phyloP scores from a whole-genome alignment of 805 yeast species.

The Starmerella davenportii region DNA sequence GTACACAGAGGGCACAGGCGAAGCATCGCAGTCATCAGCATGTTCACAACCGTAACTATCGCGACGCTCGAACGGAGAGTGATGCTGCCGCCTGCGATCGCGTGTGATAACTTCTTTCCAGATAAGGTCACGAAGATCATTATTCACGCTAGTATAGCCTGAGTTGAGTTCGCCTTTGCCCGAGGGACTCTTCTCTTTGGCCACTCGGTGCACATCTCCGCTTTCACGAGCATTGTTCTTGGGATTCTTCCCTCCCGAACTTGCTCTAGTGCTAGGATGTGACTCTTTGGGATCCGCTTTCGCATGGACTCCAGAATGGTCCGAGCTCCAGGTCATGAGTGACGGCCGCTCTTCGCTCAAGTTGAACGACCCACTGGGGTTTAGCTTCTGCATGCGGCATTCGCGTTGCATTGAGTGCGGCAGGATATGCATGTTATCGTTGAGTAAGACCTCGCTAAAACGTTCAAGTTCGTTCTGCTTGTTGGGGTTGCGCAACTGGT shows the following conservation, averaged over 20 bases:
- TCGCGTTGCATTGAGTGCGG: slow-evolving; percentile 42
- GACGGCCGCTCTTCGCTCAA: slow-evolving; percentile 17
- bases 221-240: neutral
- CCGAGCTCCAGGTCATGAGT: slow-evolving; percentile 11
- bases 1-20: slow-evolving; percentile 3
- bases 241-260: too few species aligned
- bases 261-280: too few species aligned
- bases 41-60: neutral
- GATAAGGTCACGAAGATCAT: slow-evolving; percentile 53
- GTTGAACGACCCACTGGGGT: slow-evolving; percentile 16
- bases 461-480: slow-evolving; percentile 27
- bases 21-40: neutral
- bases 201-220: too few species aligned
- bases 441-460: slow-evolving; percentile 54
- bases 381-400: too few species aligned
- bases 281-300: neutral
- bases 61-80: neutral
- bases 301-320: too few species aligned
- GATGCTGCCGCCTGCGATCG: slow-evolving; percentile 2
- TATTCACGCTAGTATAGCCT: slow-evolving; percentile 53
- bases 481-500: slow-evolving; percentile 1
- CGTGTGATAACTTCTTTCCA: slow-evolving; percentile 57
- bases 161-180: neutral
- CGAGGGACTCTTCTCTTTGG: too few species aligned
- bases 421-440: slow-evolving; percentile 81